Evolutionary conservation across 305 asterid genomes (phyloP), one percentile per base, ranked within the genome.

Genomic region (Striga hermonthica): DNA sequence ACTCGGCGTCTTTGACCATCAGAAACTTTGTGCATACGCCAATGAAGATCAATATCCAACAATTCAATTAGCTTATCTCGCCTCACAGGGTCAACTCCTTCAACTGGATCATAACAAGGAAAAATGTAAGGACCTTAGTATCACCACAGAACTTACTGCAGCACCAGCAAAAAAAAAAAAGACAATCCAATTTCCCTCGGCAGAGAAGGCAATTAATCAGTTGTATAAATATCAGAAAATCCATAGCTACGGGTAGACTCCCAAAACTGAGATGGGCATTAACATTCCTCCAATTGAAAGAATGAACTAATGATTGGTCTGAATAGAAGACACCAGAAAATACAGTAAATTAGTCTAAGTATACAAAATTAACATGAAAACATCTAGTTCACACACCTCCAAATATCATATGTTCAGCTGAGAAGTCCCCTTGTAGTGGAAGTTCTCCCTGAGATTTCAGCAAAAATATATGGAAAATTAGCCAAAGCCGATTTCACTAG

Each of bases 11-110:
- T 77, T 81, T 90, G 99, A 40, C 99, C 99, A 81, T 90, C 99
- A 62, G 99, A 93, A 56, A 93, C 97, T 80, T 93, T 93, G 81
- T 93, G 99, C 99, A 93, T 90, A 71, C 99, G 81, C 99, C 99
- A 93, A 4, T 48, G 80, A 65, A 93, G 88, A 81, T 93, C 86
- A 64, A 93, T 93, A 71, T 90, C 99, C 63, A 93, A 78, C 63
- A 93, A 80, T 34, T 93, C 95, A 54, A 90, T 85, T 72, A 93
- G 79, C 78, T 88, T 86, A 59, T 90, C 92, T 47, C 99, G 84
- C 66, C 99, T 87, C 57, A 68, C 66, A 67, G 97, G 97, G 57
- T 93, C 99, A 67, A 82, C 96, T 49, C 97, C 95, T 80, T 93
- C 99, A 79, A 93, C 99, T 93, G 80, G 66, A 76, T 12, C 70